These are phyloP conservation scores for Camelina laxa DNA, from an alignment of 345 rosid species.

Conservation along the genomic window DNA sequence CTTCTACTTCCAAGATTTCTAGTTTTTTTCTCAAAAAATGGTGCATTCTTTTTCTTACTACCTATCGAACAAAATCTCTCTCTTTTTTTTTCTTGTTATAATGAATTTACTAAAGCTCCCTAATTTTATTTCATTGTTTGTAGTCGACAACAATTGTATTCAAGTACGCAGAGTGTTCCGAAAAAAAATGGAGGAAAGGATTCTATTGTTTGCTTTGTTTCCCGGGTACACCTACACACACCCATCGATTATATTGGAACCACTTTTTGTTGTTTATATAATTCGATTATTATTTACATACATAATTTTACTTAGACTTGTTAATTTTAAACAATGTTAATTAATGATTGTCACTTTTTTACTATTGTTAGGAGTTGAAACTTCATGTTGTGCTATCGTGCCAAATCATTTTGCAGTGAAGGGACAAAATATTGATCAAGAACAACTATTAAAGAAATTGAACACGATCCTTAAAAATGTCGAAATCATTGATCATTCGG, in stretches of 20 bases:
- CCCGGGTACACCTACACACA: not conserved
- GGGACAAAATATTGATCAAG: not conserved
- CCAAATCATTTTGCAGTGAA: not conserved
- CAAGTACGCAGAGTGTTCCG: not conserved
- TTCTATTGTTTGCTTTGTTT: not conserved
- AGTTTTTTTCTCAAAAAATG: not conserved
- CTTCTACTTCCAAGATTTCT: not conserved
- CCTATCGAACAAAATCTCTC: not conserved
- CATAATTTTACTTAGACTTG: not conserved
- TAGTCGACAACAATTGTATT: not conserved
- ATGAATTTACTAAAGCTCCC: not conserved
- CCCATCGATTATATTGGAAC: not conserved
- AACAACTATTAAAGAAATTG: not conserved
- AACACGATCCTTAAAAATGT: not conserved
- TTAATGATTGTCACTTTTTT: not conserved
- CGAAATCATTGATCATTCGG: not conserved
- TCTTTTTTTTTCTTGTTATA: not conserved
- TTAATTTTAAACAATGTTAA: not conserved
- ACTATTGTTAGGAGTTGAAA: not conserved
- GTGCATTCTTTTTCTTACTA: not conserved
- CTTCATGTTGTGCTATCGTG: not conserved
- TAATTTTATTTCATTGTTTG: not conserved
- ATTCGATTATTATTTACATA: not conserved
- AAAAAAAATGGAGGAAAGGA: not conserved
- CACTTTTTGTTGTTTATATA: not conserved